Percentiles rank a stretch among this genome's conserved stretches.
These are phyloP conservation scores for Rhynchospora breviuscula DNA, from an alignment of 176 grass and related monocot species.

Conservation along the genomic window DNA sequence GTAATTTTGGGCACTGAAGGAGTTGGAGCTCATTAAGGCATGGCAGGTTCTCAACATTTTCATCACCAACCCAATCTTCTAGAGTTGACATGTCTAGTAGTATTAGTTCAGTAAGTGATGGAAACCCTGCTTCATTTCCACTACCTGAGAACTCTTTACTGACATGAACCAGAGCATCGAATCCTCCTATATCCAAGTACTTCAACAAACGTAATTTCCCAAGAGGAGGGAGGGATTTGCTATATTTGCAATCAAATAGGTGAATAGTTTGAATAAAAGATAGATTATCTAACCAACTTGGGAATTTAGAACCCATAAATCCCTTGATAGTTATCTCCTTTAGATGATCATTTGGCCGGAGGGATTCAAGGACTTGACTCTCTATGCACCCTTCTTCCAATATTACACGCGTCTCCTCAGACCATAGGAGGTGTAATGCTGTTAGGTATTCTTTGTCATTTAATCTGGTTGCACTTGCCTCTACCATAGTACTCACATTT, in stretches of 20 bases:
- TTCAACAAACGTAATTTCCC: conserved; percentile 55
- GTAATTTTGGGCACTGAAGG: conserved; percentile 38
- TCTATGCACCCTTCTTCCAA: conserved; percentile 19
- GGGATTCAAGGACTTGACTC: conserved; percentile 36
- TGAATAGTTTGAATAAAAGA: conserved; percentile 58
- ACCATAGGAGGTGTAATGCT: conserved; percentile 51
- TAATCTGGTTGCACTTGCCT: conserved; percentile 44
- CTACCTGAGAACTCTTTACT: conserved; percentile 50
- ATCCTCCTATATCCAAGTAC: conserved; percentile 39
- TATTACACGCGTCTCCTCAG: conserved; percentile 24
- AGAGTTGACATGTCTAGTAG: conserved; percentile 47
- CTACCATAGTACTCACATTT: conserved; percentile 34
- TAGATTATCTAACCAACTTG: conserved; percentile 53
- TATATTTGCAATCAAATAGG: conserved; percentile 46
- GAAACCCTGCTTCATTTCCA: conserved; percentile 34
- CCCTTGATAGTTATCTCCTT: conserved; percentile 49
- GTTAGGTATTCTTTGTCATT: conserved; percentile 40
- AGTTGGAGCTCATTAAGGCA: conserved; percentile 48
- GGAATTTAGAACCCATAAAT: conserved; percentile 45
- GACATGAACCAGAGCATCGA: conserved; percentile 38
- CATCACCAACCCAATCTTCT: conserved; percentile 33
- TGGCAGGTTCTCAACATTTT: conserved; percentile 36
- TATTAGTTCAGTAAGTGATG: conserved; percentile 46
- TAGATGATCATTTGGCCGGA: conserved; percentile 46
- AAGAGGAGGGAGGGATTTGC: conserved; percentile 43